Conservation (phyloP, 108 stramenopile genomes). For the Pseudonitzschia delicatissima region DNA sequence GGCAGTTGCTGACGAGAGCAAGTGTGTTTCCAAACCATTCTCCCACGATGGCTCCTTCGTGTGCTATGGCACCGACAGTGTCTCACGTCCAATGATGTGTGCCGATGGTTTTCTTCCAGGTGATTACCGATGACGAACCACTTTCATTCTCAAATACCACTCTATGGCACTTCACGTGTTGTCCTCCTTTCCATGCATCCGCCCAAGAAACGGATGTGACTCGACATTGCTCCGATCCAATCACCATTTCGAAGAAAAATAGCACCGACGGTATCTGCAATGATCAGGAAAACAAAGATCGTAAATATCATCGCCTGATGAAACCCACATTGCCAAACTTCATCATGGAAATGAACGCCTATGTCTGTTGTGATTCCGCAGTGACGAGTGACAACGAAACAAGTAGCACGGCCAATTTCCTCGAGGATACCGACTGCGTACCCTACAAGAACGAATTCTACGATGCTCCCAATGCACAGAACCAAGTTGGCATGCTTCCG, state of each 20-base stretch:
- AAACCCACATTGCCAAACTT: too few relatives aligned
- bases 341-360: too few relatives aligned
- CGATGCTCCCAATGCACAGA: not conserved
- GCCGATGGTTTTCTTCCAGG: not conserved
- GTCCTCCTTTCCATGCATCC: not conserved
- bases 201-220: too few relatives aligned
- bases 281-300: too few relatives aligned
- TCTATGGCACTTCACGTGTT: slow-evolving; percentile 9
- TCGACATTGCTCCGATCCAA: slow-evolving; percentile 1
- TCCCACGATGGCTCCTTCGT: not conserved
- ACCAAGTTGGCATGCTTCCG: not conserved
- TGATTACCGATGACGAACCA: not conserved
- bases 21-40: not conserved
- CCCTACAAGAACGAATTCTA: not conserved
- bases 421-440: not conserved
- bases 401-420: not conserved
- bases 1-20: slow-evolving; percentile 12
- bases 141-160: too few relatives aligned
- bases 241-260: too few relatives aligned
- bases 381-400: not conserved
- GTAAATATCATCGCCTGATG: not conserved
- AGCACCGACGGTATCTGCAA: too few relatives aligned
- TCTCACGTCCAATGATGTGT: not conserved
- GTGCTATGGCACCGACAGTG: not conserved
- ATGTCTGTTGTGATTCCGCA: slow-evolving; percentile 5